phyloP scores from a whole-genome alignment of 331 rosid genomes.

The Pyrus hybrid region DNA sequence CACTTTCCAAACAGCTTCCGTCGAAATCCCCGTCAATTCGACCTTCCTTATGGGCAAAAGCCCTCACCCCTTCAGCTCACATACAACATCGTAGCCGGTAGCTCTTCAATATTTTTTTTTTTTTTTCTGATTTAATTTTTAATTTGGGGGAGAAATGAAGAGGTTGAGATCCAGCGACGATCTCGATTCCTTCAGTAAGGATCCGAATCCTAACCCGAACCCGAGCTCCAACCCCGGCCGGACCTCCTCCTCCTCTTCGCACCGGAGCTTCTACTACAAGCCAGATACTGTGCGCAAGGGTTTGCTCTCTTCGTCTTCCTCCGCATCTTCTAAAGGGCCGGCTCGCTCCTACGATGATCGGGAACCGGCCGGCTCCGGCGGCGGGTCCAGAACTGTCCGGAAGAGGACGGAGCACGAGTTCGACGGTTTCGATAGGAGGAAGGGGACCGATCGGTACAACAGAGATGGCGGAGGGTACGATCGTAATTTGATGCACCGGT shows the following conservation, averaged over 20 bases:
- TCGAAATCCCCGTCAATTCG: background rate
- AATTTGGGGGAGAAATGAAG: conserved; percentile 46
- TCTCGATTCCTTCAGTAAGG: conserved; percentile 66
- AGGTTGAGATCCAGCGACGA: conserved; percentile 85
- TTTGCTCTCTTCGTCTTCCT: conserved; percentile 41
- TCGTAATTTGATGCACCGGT: conserved; percentile 60
- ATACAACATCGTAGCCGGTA: background rate
- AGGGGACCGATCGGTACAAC: conserved; percentile 57
- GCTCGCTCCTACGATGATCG: conserved; percentile 61
- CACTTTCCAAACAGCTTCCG: background rate
- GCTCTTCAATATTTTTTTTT: background rate
- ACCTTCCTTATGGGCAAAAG: background rate
- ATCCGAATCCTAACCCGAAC: conserved; percentile 25
- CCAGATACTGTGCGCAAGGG: conserved; percentile 56
- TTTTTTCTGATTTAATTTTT: background rate
- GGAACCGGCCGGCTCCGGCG: conserved; percentile 14
- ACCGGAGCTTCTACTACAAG: conserved; percentile 59
- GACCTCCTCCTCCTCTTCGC: conserved; percentile 53
- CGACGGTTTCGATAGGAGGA: conserved; percentile 71
- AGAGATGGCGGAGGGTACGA: conserved; percentile 44
- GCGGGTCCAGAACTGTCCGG: conserved; percentile 47
- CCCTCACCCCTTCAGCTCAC: conserved; percentile 9
- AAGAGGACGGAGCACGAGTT: conserved; percentile 84
- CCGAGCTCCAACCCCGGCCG: conserved; percentile 16
- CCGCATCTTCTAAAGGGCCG: conserved; percentile 34